Evolutionary conservation across 345 rosid genomes (phyloP).

Genomic region (Salix purpurea): DNA sequence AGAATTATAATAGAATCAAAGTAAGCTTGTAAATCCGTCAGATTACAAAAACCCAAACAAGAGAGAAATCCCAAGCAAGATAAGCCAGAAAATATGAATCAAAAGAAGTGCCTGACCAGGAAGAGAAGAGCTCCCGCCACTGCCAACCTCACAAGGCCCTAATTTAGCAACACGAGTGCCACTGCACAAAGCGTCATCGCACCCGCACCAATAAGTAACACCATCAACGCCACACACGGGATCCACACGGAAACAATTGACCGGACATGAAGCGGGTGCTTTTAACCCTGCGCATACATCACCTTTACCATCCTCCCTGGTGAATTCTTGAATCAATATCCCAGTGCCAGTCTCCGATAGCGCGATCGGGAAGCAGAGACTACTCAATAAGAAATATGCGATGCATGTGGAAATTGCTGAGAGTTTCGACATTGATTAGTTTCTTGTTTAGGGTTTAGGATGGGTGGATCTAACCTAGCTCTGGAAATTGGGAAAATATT

Average conservation of each 20-base stretch:
- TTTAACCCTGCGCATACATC: conserved; percentile 40
- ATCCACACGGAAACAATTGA: conserved; percentile 74
- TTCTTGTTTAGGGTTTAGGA: background rate
- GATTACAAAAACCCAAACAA: conserved; percentile 68
- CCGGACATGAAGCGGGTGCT: conserved; percentile 57
- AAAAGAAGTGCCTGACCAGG: conserved; percentile 85
- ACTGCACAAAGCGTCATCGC: conserved; percentile 68
- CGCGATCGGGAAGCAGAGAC: conserved; percentile 2
- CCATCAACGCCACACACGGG: conserved; percentile 89
- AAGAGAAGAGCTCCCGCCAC: conserved; percentile 62
- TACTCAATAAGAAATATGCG: background rate
- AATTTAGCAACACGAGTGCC: conserved; percentile 58
- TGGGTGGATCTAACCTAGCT: conserved; percentile 1
- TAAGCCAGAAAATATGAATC: conserved; percentile 87
- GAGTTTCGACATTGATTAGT: background rate
- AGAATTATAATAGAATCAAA: background rate
- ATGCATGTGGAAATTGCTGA: background rate
- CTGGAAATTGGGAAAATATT: background rate
- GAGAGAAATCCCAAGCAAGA: conserved; percentile 79
- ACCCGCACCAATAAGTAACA: conserved; percentile 97
- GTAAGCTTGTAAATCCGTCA: background rate
- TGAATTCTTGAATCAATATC: conserved; percentile 30
- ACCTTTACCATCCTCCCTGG: conserved; percentile 22
- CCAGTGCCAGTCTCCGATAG: conserved; percentile 22
- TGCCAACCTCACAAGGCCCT: conserved; percentile 77